A percentile compares a stretch with the other conserved stretches of the same genome.
Evolutionary conservation across 306 rosid species (phyloP).

Genomic region (Vicia sativa): DNA sequence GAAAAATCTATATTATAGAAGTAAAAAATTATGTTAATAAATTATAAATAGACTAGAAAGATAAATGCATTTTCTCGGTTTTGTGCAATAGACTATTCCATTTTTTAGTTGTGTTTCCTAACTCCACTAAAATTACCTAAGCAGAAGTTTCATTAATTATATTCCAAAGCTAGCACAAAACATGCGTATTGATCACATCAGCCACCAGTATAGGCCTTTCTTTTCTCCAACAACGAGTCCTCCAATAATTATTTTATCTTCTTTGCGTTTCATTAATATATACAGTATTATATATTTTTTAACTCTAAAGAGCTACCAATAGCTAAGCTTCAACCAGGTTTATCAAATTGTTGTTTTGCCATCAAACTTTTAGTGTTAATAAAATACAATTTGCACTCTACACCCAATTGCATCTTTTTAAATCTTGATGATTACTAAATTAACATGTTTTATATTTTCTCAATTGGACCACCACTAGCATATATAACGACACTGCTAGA

Average conservation of each 20-base stretch:
- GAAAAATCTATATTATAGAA: too few relatives aligned
- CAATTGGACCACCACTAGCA: constrained; percentile 42
- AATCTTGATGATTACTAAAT: constrained; percentile 27
- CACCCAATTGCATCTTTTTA: constrained; percentile 14
- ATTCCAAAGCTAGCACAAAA: constrained; percentile 13
- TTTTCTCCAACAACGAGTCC: constrained; percentile 17
- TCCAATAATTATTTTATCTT: constrained; percentile 9
- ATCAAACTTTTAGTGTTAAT: constrained; percentile 12
- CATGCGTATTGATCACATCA: constrained; percentile 52
- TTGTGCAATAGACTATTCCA: too few relatives aligned
- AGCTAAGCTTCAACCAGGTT: constrained; percentile 10
- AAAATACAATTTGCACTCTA: constrained; percentile 19
- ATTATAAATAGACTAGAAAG: too few relatives aligned
- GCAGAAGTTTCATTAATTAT: not conserved
- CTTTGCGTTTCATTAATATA: too few relatives aligned
- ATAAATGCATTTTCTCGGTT: too few relatives aligned
- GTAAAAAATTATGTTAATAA: too few relatives aligned
- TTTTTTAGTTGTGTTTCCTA: not conserved
- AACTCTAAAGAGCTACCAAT: constrained; percentile 3
- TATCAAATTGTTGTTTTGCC: constrained; percentile 16
- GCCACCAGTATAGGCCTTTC: constrained; percentile 32
- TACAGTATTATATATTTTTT: too few relatives aligned
- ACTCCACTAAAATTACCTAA: not conserved
- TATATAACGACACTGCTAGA: not conserved
- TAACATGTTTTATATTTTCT: not conserved